These are phyloP conservation scores for Ailanthus altissimus DNA, from an alignment of 345 rosid species.

Conservation along the genomic window DNA sequence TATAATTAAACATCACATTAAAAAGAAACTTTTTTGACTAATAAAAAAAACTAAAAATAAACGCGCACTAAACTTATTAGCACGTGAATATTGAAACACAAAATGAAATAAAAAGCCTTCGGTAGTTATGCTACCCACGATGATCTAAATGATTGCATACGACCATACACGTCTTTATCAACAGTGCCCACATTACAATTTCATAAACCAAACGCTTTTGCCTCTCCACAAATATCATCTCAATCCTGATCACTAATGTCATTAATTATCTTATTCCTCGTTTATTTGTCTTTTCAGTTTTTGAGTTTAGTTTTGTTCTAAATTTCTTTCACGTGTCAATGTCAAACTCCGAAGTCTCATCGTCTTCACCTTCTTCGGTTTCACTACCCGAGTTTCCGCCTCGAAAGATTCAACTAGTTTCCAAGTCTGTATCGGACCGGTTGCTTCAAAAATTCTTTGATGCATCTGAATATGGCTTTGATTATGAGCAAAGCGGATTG, in stretches of 20 bases:
- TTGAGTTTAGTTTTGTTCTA: no score
- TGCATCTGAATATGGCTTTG: constrained; percentile 61
- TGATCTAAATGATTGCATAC: constrained; percentile 37
- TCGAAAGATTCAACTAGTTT: constrained; percentile 46
- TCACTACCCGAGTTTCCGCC: constrained; percentile 17
- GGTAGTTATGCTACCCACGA: constrained; percentile 32
- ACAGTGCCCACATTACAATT: constrained; percentile 10
- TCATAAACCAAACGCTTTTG: background rate
- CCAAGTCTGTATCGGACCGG: constrained; percentile 60
- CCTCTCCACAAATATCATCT: no score
- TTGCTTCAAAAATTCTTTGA: constrained; percentile 64
- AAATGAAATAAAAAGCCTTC: background rate
- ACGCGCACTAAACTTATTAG: background rate
- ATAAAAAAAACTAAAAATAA: no score
- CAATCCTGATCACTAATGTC: no score
- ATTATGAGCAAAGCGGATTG: constrained; percentile 55
- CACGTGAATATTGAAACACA: constrained; percentile 1
- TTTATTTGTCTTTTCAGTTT: background rate
- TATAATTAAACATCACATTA: no score
- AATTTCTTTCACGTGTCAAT: constrained; percentile 2
- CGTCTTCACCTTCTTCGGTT: constrained; percentile 34
- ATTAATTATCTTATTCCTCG: constrained; percentile 3
- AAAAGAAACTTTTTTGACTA: no score
- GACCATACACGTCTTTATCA: constrained; percentile 53
- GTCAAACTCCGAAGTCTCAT: constrained; percentile 36